Conservation (phyloP, 176 grass and related monocot species). For the Miscanthus lutarioriparius region DNA sequence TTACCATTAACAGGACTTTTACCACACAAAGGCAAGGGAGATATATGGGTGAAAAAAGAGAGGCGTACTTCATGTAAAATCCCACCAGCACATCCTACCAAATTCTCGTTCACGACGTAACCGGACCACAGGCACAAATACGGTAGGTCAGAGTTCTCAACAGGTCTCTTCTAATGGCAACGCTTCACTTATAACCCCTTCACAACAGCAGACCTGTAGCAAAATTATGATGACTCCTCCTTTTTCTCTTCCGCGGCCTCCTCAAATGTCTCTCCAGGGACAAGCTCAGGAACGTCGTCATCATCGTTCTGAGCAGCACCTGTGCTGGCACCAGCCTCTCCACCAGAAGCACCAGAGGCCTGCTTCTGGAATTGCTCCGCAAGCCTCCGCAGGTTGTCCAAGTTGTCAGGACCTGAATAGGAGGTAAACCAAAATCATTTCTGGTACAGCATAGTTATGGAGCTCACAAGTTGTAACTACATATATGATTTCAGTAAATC, state of each 20-base stretch:
- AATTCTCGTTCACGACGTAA: constrained; percentile 43
- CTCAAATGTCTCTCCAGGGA: constrained; percentile 90
- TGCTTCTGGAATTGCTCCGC: constrained; percentile 97
- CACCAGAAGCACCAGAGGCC: constrained; percentile 47
- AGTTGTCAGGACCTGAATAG: constrained; percentile 85
- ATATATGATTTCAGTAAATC: background rate
- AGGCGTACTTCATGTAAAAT: constrained; percentile 49
- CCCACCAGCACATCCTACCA: constrained; percentile 19
- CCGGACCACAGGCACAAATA: constrained; percentile 48
- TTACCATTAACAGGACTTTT: background rate
- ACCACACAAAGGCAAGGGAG: background rate
- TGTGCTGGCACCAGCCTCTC: constrained; percentile 42
- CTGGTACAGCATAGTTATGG: background rate
- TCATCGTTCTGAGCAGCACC: constrained; percentile 61
- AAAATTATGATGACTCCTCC: constrained; percentile 50
- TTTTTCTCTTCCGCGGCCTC: constrained; percentile 79
- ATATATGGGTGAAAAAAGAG: constrained; percentile 6
- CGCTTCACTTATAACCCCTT: constrained; percentile 37
- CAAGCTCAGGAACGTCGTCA: constrained; percentile 86
- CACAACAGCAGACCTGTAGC: constrained; percentile 23
- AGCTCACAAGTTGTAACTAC: background rate
- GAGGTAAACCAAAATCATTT: background rate
- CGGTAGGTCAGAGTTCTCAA: constrained; percentile 47
- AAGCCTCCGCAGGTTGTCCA: constrained; percentile 87
- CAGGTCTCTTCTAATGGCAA: constrained; percentile 40